Percentiles rank a stretch among this genome's conserved stretches.
Conservation (phyloP, 495 filamentous ascomycete species). For the Penicillium maclennaniae region DNA sequence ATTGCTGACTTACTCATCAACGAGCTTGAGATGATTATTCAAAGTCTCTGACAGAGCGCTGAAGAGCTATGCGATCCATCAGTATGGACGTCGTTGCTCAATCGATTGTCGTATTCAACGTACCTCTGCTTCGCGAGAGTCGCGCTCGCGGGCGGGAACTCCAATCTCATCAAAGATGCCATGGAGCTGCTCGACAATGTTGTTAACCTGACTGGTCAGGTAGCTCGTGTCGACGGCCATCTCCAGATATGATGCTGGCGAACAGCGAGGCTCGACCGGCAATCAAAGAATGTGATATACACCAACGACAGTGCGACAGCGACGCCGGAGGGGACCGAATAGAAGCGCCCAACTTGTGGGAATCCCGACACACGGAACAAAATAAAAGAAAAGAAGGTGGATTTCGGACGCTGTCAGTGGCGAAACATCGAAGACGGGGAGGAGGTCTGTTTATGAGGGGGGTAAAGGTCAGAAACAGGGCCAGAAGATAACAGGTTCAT, state of each 20-base stretch:
- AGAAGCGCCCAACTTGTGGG: constrained; percentile 17
- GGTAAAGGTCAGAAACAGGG: constrained; percentile 14
- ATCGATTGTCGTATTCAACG: constrained; percentile 14
- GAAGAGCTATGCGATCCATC: constrained; percentile 60
- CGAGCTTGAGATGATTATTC: constrained; percentile 74
- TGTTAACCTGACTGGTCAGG: constrained; percentile 87
- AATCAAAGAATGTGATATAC: constrained; percentile 18
- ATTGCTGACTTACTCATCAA: constrained; percentile 56
- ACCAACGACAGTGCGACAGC: constrained; percentile 17
- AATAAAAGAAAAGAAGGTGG: constrained; percentile 25
- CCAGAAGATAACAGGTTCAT: constrained; percentile 28
- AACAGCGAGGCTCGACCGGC: constrained; percentile 4
- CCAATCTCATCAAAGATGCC: constrained; percentile 96
- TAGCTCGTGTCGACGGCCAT: constrained; percentile 92
- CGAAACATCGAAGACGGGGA: constrained; percentile 20
- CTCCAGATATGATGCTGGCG: constrained; percentile 5
- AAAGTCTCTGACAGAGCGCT: constrained; percentile 81
- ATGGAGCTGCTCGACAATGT: constrained; percentile 85
- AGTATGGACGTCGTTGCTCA: neutral
- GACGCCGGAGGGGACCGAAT: constrained; percentile 19
- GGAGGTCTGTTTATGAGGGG: constrained; percentile 28
- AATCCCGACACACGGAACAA: constrained; percentile 18
- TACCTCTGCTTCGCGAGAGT: constrained; percentile 82
- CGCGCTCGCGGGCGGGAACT: constrained; percentile 82
- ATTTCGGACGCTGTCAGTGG: constrained; percentile 13